phyloP scores from a whole-genome alignment of 345 rosid species.

The Dipteronia dyeriana region DNA sequence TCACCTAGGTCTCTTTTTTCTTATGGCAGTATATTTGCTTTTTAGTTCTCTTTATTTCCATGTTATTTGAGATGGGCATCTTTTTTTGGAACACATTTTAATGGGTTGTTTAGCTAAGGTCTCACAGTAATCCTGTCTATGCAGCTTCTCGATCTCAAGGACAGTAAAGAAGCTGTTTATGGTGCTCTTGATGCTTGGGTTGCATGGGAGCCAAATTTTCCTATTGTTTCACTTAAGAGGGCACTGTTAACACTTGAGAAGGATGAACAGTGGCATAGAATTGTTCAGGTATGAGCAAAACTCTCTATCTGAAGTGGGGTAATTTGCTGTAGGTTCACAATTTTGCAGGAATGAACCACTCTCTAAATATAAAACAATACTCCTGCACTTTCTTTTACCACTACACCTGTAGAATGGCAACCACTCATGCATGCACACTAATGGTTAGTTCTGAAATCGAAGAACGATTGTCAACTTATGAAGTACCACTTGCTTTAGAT shows the following conservation, averaged over 20 bases:
- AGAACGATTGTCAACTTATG: not conserved
- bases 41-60: too few species aligned
- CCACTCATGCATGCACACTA: not conserved
- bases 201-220: constrained; percentile 91
- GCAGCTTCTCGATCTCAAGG: constrained; percentile 78
- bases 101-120: too few species aligned
- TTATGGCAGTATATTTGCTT: too few species aligned
- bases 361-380: not conserved
- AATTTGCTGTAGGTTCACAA: not conserved
- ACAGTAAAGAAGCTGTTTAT: constrained; percentile 80
- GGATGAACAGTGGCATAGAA: constrained; percentile 86
- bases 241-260: constrained; percentile 73
- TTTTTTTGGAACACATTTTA: too few species aligned
- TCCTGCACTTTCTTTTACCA: not conserved
- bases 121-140: not conserved
- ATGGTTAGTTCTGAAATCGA: not conserved
- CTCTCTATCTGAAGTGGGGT: constrained; percentile 1
- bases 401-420: not conserved
- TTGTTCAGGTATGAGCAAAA: constrained; percentile 64
- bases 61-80: too few species aligned
- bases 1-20: too few species aligned
- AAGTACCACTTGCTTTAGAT: not conserved
- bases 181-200: constrained; percentile 97
- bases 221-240: constrained; percentile 69
- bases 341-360: not conserved